Conservation (phyloP, 805 yeast genomes). For the Metschnikowia dekortorum region DNA sequence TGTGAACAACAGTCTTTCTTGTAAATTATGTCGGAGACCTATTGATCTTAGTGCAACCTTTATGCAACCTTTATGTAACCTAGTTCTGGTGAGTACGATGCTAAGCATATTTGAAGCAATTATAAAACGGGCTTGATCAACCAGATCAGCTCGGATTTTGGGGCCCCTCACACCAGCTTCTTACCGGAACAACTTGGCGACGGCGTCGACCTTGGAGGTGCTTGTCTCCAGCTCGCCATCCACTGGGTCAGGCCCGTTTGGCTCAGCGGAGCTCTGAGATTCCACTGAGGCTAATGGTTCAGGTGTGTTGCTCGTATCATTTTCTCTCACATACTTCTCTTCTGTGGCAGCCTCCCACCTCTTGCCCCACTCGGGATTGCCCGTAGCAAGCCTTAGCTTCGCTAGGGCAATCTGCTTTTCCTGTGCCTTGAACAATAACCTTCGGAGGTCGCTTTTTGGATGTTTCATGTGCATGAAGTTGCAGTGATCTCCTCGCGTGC, state of each 20-base stretch:
- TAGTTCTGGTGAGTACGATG: too few species aligned
- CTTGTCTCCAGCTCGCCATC: background rate
- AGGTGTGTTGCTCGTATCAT: background rate
- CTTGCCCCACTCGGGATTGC: constrained; percentile 14
- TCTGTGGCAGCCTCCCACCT: constrained; percentile 16
- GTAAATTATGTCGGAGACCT: too few species aligned
- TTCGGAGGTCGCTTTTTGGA: constrained; percentile 44
- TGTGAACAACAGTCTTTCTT: too few species aligned
- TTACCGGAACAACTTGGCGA: constrained; percentile 13
- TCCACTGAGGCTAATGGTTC: background rate
- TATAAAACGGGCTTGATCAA: too few species aligned
- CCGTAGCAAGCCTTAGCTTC: constrained; percentile 12
- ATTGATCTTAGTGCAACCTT: too few species aligned
- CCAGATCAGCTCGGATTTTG: too few species aligned
- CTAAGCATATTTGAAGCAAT: too few species aligned
- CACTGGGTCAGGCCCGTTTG: background rate
- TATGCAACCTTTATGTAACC: too few species aligned
- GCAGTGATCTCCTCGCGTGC: constrained; percentile 80
- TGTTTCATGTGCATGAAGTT: constrained; percentile 78
- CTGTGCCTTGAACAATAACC: constrained; percentile 38
- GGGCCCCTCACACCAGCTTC: background rate
- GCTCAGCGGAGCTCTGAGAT: background rate
- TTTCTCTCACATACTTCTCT: constrained; percentile 4
- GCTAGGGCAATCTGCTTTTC: constrained; percentile 22
- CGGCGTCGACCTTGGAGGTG: constrained; percentile 13